phyloP scores from a whole-genome alignment of 352 stramenopile genomes.

The Pythium folliculosum region DNA sequence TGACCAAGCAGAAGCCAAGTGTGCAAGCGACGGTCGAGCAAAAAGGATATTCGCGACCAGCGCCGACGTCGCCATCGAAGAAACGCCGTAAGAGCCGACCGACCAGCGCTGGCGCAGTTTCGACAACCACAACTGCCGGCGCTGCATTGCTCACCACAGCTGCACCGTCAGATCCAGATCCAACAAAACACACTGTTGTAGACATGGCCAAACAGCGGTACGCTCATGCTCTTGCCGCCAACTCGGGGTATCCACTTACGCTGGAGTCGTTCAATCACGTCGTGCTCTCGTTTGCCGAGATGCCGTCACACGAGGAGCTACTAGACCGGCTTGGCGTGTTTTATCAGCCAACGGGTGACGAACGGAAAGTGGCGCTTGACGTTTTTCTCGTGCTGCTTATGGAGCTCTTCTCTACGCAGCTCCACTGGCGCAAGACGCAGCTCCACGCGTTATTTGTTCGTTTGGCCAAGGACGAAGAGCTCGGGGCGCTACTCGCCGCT shows the following conservation, averaged over 20 bases:
- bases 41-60: not conserved
- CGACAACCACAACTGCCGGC: not conserved
- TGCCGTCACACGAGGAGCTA: conserved; percentile 37
- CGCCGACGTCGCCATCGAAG: conserved; percentile 31
- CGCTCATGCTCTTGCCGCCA: conserved; percentile 29
- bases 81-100: conserved; percentile 34
- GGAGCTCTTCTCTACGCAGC: conserved; percentile 48
- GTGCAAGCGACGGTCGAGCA: not conserved
- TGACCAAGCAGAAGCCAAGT: not conserved
- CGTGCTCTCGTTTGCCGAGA: conserved; percentile 39
- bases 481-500: conserved; percentile 7
- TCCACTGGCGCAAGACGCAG: conserved; percentile 48
- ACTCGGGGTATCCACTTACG: conserved; percentile 39
- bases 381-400: conserved; percentile 51
- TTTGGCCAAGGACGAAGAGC: conserved; percentile 38
- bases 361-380: conserved; percentile 51
- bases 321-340: conserved; percentile 39
- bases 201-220: conserved; percentile 8
- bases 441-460: conserved; percentile 46
- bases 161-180: not conserved
- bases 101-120: not conserved
- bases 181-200: conserved; percentile 4
- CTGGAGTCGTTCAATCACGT: conserved; percentile 61
- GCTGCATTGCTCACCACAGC: not conserved
- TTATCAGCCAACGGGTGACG: conserved; percentile 56